Evolutionary conservation across 257 asterid genomes (phyloP).

Genomic region (Lavandula angustifolia): DNA sequence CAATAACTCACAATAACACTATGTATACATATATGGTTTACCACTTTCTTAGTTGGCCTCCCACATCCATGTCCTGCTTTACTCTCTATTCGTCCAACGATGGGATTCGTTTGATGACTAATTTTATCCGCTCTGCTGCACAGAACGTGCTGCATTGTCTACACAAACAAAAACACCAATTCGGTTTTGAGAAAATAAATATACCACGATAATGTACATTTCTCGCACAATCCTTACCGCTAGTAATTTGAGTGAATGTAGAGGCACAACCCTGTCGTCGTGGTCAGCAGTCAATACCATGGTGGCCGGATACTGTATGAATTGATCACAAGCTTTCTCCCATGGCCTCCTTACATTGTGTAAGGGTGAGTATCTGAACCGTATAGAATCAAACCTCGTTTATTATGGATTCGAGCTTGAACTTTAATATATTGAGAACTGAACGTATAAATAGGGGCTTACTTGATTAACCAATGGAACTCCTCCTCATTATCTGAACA

Average conservation of each 20-base stretch:
- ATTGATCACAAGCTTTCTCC: constrained; percentile 43
- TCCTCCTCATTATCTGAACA: constrained; percentile 95
- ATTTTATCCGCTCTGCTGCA: constrained; percentile 49
- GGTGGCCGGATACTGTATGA: constrained; percentile 65
- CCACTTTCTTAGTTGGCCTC: constrained; percentile 74
- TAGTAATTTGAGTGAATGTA: constrained; percentile 67
- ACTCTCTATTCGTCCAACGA: constrained; percentile 62
- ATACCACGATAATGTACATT: too few species aligned
- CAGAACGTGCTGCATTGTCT: constrained; percentile 74
- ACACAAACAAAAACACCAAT: not conserved
- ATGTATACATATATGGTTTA: constrained; percentile 16
- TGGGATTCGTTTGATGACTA: constrained; percentile 66
- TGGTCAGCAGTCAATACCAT: constrained; percentile 85
- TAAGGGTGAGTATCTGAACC: constrained; percentile 69
- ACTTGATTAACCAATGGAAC: constrained; percentile 84
- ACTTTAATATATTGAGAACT: too few species aligned
- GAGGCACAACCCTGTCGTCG: constrained; percentile 82
- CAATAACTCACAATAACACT: too few species aligned
- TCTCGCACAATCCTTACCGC: constrained; percentile 46
- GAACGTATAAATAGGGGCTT: constrained; percentile 22
- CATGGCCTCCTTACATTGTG: constrained; percentile 81
- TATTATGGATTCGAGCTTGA: too few species aligned
- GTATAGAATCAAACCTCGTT: not conserved
- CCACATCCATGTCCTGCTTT: constrained; percentile 91
- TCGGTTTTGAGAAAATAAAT: too few species aligned